Evolutionary conservation across 1,139 yeast species (phyloP).

Genomic region (Scheffersomyces insectosa): DNA sequence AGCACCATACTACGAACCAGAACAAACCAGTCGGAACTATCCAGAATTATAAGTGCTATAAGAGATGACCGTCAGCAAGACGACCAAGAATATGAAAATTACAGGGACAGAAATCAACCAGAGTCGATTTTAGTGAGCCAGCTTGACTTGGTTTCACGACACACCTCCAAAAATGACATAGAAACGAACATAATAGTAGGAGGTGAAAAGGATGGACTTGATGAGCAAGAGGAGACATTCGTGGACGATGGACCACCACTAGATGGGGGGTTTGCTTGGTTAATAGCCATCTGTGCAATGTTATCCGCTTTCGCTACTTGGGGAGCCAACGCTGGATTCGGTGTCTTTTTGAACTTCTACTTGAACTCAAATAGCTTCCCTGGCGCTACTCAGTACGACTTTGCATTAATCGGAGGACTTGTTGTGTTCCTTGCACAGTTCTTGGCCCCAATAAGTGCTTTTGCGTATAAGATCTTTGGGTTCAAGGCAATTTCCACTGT

Average conservation of each 20-base stretch:
- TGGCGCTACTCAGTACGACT: slow-evolving; percentile 60
- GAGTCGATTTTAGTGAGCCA: slow-evolving; percentile 25
- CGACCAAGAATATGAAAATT: slow-evolving; percentile 16
- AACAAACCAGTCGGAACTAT: slow-evolving; percentile 21
- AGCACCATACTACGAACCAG: neutral
- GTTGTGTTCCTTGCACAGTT: slow-evolving; percentile 59
- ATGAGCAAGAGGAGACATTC: slow-evolving; percentile 7
- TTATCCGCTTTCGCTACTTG: slow-evolving; percentile 56
- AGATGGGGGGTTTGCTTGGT: slow-evolving; percentile 76
- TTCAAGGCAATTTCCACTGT: slow-evolving; percentile 32
- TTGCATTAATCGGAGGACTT: slow-evolving; percentile 70
- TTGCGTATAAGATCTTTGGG: slow-evolving; percentile 37
- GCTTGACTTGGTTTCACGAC: slow-evolving; percentile 18
- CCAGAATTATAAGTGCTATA: slow-evolving; percentile 32
- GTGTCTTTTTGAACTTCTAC: slow-evolving; percentile 65
- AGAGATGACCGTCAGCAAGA: slow-evolving; percentile 31
- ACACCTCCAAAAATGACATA: slow-evolving; percentile 1
- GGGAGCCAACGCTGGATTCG: slow-evolving; percentile 75
- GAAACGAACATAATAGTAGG: neutral
- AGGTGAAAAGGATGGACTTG: slow-evolving; percentile 9
- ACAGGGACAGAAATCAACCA: slow-evolving; percentile 19
- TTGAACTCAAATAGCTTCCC: slow-evolving; percentile 46
- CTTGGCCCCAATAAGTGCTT: slow-evolving; percentile 53
- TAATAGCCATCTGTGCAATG: slow-evolving; percentile 56
- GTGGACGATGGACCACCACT: slow-evolving; percentile 46